Base-by-base conservation (phyloP, 306 rosid species). In the Sesbania bispinosa region DNA sequence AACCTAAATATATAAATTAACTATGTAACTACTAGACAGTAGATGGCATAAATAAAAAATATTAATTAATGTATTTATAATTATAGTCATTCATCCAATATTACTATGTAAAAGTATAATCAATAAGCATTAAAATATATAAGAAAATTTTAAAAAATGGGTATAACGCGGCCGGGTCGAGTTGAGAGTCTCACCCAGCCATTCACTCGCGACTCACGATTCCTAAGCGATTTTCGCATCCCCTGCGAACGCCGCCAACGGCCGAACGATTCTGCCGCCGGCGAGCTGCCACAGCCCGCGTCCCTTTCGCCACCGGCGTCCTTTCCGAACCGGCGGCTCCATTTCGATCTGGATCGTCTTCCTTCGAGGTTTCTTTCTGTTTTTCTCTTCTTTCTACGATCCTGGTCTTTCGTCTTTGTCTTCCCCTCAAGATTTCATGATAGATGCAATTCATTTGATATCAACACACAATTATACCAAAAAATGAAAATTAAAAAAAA, bases 141-240 rank as follows among this genome's bases (percentile, higher is more conserved):
- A 30, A 46, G 4, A 53, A 50, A 55, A 39, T 1, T 1, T 13
- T 13, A 54, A 8, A 10, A 18, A 80, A 73, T 66, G 29, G 76
- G 73, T 71, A 77, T 42, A 82, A 82, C 80, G n/a, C 88, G 80
- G 52, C 79, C 89, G 92, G 89, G 96, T 79, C 86, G 89, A 89
- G 95, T 88, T 79, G 6, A 77, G 86, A 76, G 80, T 77, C 88
- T 53, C 77, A 80, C 87, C 80, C 88, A 80, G 82, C 76, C 79
- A 79, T 77, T 27, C 84, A 84, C 84, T 77, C 89, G 80, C 75
- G 82, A 88, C 85, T 89, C 88, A 61, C 87, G 80, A 88, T 83
- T 86, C 89, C 78, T 43, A 51, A 67, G 38, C 81, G 79, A 78
- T 78, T 77, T 76, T 79, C 27, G 55, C 66, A 19, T 27, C 55